Evolutionary conservation across 2,329 filamentous ascomycete species (phyloP), one percentile per base, ranked within the genome.

Genomic region (Huntiella decipiens): DNA sequence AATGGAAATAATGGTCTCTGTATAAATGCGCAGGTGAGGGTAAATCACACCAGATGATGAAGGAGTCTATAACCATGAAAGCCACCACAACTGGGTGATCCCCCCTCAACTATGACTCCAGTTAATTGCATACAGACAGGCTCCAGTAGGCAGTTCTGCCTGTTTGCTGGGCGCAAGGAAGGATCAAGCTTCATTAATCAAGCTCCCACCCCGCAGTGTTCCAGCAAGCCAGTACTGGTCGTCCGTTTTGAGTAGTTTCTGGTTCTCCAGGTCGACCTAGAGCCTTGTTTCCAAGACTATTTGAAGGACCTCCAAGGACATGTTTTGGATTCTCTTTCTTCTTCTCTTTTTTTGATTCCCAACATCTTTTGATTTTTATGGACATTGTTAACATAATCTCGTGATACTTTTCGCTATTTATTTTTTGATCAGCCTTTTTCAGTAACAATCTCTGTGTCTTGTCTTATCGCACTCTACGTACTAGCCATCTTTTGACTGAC

Each of bases 391-490:
- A 41, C 38, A 19, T 19, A 38, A 17, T 17, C 15, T 16, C 15
- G 37, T 38, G 37, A 38, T 41, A 43, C 43, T 45, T 28, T 32
- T 51, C 43, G 39, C 50, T 28, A 42, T 44, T 44, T 37, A 17
- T 46, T 19, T n/a, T 44, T 31, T 44, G 12, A 31, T 32, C 37
- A 37, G 43, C 47, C 40, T 45, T 33, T 45, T 11, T 38, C 15
- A 17, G 13, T 38, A 28, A 28, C 22, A 28, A 28, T 28, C 22
- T 28, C 8, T 7, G 22, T 28, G 22, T 28, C 8, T 10, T 28
- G 22, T 28, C 22, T 28, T 28, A 28, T 28, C 22, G 22, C 2
- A 10, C 8, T 28, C 22, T 28, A 28, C 22, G 22, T 28, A 28
- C 8, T 28, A 28, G 22, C 22, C 2, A 28, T 10, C 6, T 10